These are phyloP conservation scores for Apiospora aurea DNA, from an alignment of 2,329 filamentous ascomycete species.

Conservation along the genomic window DNA sequence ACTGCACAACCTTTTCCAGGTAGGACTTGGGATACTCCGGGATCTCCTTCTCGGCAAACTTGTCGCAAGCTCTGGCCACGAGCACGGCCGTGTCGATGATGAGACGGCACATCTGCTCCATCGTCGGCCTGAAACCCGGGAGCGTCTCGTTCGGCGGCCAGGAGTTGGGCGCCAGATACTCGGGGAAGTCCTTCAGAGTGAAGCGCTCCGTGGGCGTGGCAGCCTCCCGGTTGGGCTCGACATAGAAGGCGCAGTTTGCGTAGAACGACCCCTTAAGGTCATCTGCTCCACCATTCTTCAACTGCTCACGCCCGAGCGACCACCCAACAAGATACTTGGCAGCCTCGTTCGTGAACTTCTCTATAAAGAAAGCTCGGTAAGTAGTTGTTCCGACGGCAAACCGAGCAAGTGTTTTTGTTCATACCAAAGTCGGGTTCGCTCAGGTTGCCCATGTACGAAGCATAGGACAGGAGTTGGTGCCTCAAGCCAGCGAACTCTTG, in stretches of 20 bases:
- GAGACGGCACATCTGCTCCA: slow-evolving; percentile 79
- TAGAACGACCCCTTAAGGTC: slow-evolving; percentile 86
- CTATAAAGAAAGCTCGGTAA: slow-evolving; percentile 41
- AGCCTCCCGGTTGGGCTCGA: slow-evolving; percentile 67
- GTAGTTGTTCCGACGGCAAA: neutral
- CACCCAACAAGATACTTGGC: slow-evolving; percentile 75
- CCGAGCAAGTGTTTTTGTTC: slow-evolving; percentile 29
- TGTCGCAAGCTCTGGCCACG: slow-evolving; percentile 89
- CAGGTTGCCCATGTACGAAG: slow-evolving; percentile 87
- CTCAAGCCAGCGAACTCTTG: slow-evolving; percentile 74
- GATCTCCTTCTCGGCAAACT: slow-evolving; percentile 82
- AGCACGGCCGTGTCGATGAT: slow-evolving; percentile 91
- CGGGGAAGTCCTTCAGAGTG: slow-evolving; percentile 72
- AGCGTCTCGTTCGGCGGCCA: slow-evolving; percentile 78
- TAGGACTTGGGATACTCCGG: slow-evolving; percentile 78
- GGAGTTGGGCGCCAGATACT: slow-evolving; percentile 89
- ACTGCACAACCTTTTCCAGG: slow-evolving; percentile 84
- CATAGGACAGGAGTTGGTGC: slow-evolving; percentile 79
- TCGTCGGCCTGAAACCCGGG: slow-evolving; percentile 75
- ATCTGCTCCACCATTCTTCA: slow-evolving; percentile 79
- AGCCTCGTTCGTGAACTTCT: slow-evolving; percentile 63
- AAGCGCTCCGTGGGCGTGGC: slow-evolving; percentile 67
- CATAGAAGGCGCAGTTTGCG: slow-evolving; percentile 82
- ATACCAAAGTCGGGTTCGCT: slow-evolving; percentile 74
- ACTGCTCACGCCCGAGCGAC: slow-evolving; percentile 83